A percentile compares a stretch with the other conserved stretches of the same genome.
Conservation (phyloP, 2,329 filamentous ascomycete genomes). For the Spiromastix sp. region DNA sequence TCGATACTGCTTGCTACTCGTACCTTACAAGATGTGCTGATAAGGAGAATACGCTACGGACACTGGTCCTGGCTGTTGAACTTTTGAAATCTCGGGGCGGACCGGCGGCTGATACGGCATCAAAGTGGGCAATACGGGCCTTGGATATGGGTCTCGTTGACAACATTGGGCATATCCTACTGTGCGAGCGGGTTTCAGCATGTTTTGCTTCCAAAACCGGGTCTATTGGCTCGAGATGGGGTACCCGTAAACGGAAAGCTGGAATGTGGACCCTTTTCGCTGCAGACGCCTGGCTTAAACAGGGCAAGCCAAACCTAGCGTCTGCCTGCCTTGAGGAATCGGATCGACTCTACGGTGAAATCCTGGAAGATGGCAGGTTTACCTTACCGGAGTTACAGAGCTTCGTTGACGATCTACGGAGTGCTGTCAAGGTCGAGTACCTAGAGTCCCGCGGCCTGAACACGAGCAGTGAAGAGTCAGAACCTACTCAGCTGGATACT, state of each 20-base stretch:
- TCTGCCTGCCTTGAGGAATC: slow-evolving; percentile 68
- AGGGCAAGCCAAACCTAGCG: slow-evolving; percentile 67
- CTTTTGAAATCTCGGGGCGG: slow-evolving; percentile 72
- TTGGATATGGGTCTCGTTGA: slow-evolving; percentile 71
- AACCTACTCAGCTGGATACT: slow-evolving; percentile 18
- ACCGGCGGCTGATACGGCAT: slow-evolving; percentile 73
- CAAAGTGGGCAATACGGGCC: slow-evolving; percentile 69
- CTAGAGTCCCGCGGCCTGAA: slow-evolving; percentile 32
- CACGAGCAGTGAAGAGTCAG: slow-evolving; percentile 19
- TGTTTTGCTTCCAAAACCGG: slow-evolving; percentile 71
- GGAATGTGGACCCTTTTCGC: slow-evolving; percentile 81
- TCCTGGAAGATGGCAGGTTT: slow-evolving; percentile 30
- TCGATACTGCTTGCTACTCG: slow-evolving; percentile 85
- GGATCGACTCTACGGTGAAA: slow-evolving; percentile 40
- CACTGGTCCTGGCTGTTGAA: slow-evolving; percentile 66
- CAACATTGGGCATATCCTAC: slow-evolving; percentile 64
- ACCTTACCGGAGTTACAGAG: slow-evolving; percentile 44
- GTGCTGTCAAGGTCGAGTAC: slow-evolving; percentile 33
- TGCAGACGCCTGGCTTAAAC: slow-evolving; percentile 70
- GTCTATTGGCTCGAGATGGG: slow-evolving; percentile 55
- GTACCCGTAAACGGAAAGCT: slow-evolving; percentile 68
- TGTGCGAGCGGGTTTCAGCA: slow-evolving; percentile 75
- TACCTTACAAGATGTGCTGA: slow-evolving; percentile 77
- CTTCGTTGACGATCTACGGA: slow-evolving; percentile 34
- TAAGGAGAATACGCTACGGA: slow-evolving; percentile 70